Conservation (phyloP, 2,329 filamentous ascomycete species). For the Claviceps sp. region DNA sequence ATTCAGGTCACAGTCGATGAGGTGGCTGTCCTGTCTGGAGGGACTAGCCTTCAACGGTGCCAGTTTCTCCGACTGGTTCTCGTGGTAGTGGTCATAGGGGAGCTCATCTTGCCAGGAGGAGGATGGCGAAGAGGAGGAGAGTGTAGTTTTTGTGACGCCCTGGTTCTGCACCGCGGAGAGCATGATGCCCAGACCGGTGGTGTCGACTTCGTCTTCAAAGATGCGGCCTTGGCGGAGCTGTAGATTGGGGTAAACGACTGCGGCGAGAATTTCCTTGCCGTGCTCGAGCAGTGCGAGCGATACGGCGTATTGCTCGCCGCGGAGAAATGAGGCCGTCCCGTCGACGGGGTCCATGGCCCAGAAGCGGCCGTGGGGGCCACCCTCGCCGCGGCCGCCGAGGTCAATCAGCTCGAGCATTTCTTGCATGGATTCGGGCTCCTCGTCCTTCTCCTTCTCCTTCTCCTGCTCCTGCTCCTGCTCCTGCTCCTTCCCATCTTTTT, state of each 20-base stretch:
- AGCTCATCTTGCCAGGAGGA: background rate
- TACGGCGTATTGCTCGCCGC: slow-evolving; percentile 49
- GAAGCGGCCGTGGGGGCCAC: slow-evolving; percentile 26
- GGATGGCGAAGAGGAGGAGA: slow-evolving; percentile 6
- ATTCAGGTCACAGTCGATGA: slow-evolving; percentile 22
- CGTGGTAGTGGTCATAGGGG: slow-evolving; percentile 7
- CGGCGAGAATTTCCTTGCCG: slow-evolving; percentile 42
- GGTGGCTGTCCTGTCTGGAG: slow-evolving; percentile 9
- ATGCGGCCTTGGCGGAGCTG: slow-evolving; percentile 22
- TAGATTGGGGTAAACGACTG: slow-evolving; percentile 49
- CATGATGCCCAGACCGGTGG: slow-evolving; percentile 21
- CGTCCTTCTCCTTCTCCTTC: background rate
- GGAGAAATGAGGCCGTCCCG: slow-evolving; percentile 48
- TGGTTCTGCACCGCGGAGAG: slow-evolving; percentile 20
- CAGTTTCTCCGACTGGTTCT: slow-evolving; percentile 7
- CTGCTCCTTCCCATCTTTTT: background rate
- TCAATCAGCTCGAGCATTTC: slow-evolving; percentile 52
- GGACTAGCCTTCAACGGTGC: slow-evolving; percentile 2
- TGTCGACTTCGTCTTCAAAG: slow-evolving; percentile 19
- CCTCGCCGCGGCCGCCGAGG: slow-evolving; percentile 31
- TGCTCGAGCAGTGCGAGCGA: slow-evolving; percentile 44
- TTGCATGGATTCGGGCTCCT: slow-evolving; percentile 18
- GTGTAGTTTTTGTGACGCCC: slow-evolving; percentile 16
- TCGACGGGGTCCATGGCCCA: slow-evolving; percentile 56
- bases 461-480: background rate